Evolutionary conservation across 257 asterid genomes (phyloP).

Genomic region (Apocynum venetum): DNA sequence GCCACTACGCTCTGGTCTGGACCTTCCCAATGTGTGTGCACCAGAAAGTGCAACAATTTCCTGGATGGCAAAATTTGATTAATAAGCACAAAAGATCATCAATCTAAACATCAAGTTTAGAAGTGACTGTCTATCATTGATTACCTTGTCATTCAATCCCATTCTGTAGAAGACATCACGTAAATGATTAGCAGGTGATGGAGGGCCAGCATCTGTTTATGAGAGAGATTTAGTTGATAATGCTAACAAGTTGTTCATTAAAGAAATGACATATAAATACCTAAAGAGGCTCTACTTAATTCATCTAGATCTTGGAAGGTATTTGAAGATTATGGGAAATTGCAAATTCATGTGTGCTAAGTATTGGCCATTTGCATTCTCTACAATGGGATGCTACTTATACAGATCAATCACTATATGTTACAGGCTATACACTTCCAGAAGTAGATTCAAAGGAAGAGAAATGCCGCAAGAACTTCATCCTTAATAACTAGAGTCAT

Average conservation of each 20-base stretch:
- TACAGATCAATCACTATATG: neutral
- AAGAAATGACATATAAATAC: neutral
- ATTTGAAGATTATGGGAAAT: neutral
- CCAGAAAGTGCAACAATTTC: slow-evolving; percentile 99
- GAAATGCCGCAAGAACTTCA: neutral
- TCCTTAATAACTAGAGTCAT: neutral
- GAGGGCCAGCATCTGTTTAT: slow-evolving; percentile 93
- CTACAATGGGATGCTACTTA: neutral
- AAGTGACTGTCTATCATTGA: neutral
- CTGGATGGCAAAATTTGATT: slow-evolving; percentile 37
- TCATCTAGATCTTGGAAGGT: neutral
- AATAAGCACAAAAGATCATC: slow-evolving; percentile 11
- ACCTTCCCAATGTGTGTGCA: slow-evolving; percentile 94
- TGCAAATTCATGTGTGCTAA: neutral
- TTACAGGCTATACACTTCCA: neutral
- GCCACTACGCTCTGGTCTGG: slow-evolving; percentile 98
- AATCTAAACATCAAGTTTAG: slow-evolving; percentile 11
- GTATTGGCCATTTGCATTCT: neutral
- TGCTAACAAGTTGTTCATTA: neutral
- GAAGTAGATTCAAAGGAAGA: neutral
- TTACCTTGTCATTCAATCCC: slow-evolving; percentile 92
- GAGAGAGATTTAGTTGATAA: slow-evolving; percentile 8
- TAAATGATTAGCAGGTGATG: slow-evolving; percentile 90
- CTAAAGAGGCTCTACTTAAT: neutral
- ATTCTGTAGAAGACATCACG: slow-evolving; percentile 92